Conservation (phyloP, 2,329 filamentous ascomycete species). For the Neoascochyta sp. region DNA sequence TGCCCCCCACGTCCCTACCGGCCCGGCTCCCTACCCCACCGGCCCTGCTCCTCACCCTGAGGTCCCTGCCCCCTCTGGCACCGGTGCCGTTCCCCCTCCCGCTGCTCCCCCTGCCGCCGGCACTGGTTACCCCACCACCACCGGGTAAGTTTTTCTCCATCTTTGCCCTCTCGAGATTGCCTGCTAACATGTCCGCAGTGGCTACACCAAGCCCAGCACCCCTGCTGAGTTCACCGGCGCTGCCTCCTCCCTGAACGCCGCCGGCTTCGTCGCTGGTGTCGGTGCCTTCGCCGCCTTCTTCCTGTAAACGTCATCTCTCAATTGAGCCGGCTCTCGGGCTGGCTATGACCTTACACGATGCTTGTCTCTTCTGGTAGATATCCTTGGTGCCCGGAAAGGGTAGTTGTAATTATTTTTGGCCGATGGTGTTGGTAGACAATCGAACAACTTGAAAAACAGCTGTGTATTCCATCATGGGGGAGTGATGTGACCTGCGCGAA, state of each 20-base stretch:
- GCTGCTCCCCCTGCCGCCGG: constrained; percentile 17
- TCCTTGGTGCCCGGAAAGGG: constrained; percentile 23
- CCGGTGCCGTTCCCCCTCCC: constrained; percentile 12
- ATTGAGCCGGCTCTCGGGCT: constrained; percentile 27
- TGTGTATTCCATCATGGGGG: no score
- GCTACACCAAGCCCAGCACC: constrained; percentile 29
- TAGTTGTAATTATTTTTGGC: constrained; percentile 31
- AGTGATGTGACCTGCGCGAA: no score
- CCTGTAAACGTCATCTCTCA: constrained; percentile 41
- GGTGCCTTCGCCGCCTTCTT: constrained; percentile 43
- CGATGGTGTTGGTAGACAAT: constrained; percentile 19
- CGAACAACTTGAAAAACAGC: no score
- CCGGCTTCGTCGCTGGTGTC: constrained; percentile 40
- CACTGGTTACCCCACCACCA: constrained; percentile 30
- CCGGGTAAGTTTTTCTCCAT: constrained; percentile 24
- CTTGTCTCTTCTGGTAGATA: constrained; percentile 25
- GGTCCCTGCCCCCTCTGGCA: constrained; percentile 10
- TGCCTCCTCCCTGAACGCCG: constrained; percentile 36
- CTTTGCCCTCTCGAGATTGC: neutral
- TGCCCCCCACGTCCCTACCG: constrained; percentile 11
- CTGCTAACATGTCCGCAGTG: constrained; percentile 15
- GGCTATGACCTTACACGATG: constrained; percentile 42
- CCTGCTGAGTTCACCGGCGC: constrained; percentile 39
- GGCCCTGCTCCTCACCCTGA: constrained; percentile 15
- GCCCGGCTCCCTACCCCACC: constrained; percentile 10